Evolutionary conservation across 306 rosid genomes (phyloP), one percentile per base, ranked within the genome.

Genomic region (Cercis canadensis): DNA sequence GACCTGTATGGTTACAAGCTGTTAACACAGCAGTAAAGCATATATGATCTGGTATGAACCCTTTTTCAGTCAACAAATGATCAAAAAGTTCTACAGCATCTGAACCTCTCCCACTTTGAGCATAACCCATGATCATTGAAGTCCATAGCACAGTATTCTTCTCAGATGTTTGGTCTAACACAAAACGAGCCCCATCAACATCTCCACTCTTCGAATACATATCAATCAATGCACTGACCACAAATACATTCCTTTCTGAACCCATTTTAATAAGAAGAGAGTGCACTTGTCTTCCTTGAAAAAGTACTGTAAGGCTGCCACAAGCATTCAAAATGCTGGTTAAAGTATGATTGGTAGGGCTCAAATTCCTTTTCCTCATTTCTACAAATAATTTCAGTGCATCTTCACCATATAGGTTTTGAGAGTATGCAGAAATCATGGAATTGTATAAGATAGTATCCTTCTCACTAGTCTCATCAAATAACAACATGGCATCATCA

Each of bases 201-300:
- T 84, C 82, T 13, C 94, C 88, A 8, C 90, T 75, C 73, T 88
- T 85, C 2, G 94, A 85, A 62, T 88, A 88, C 94, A 88, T 88
- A 77, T 88, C 90, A 17, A 85, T 70, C 74, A 88, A 71, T 65
- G 94, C 82, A 75, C 88, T 81, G 63, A 73, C 87, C 63, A 85
- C 84, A 44, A 81, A 88, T 41, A 83, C 78, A 77, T 83, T 88
- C 57, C 78, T 75, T 59, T 79, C 82, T 16, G 87, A 83, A 65
- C 90, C 90, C 84, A 79, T 77, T 83, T 81, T 88, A 57, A 78
- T 66, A 59, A 72, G 87, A 44, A 88, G 58, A 69, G 84, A 83
- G 66, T 88, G 94, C 44, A 85, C 64, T 69, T 83, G 84, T 65
- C 59, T 81, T 71, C 94, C 94, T 62, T 81, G 82, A 39, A 67